Conservation (phyloP, 192 early-diverging fungal genomes). For the Coemansia erecta region DNA sequence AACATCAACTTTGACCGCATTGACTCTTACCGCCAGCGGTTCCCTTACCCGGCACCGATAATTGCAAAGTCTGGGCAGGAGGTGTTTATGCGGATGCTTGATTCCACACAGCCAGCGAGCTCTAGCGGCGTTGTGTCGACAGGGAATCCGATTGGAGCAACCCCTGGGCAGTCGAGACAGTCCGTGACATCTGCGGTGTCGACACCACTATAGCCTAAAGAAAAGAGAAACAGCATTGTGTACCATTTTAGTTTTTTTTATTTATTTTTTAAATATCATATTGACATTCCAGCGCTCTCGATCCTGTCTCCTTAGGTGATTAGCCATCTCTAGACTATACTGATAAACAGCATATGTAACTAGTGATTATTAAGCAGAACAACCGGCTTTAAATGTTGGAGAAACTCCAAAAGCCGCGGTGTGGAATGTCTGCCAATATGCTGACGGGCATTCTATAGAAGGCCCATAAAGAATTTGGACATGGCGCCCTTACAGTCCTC, state of each 20-base stretch:
- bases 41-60: slow-evolving; percentile 60
- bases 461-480: too few species aligned
- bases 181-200: slow-evolving; percentile 1
- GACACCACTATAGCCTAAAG: not conserved
- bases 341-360: too few species aligned
- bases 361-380: too few species aligned
- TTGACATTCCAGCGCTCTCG: not conserved
- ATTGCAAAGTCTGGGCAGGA: slow-evolving; percentile 71
- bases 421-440: too few species aligned
- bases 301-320: not conserved
- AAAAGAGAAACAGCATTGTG: not conserved
- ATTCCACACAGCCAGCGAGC: slow-evolving; percentile 18
- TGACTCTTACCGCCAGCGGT: slow-evolving; percentile 58
- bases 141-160: not conserved
- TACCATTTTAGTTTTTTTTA: not conserved
- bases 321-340: not conserved
- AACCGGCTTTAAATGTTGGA: too few species aligned
- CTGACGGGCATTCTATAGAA: too few species aligned
- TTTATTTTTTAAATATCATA: not conserved
- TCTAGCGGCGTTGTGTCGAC: not conserved
- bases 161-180: not conserved
- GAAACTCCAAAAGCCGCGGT: too few species aligned
- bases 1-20: slow-evolving; percentile 62
- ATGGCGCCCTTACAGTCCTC: too few species aligned
- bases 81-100: slow-evolving; percentile 54